Percentiles rank a stretch among this genome's conserved stretches.
Evolutionary conservation across 768 basidiomycete genomes (phyloP).

Genomic region (Phanerochaete sordida): DNA sequence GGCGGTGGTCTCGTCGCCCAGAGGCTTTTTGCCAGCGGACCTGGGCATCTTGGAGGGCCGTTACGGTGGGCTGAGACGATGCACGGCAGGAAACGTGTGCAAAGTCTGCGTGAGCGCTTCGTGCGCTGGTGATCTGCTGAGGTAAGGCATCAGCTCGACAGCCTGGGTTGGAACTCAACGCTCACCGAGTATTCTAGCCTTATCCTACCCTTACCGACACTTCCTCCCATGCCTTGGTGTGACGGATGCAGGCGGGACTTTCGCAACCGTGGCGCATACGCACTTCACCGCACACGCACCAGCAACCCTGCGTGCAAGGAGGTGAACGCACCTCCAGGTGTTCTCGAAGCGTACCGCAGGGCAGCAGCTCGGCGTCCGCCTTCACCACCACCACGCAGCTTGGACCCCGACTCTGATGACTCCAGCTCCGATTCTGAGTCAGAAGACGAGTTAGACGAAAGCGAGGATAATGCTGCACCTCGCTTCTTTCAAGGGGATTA

Average conservation of each 20-base stretch:
- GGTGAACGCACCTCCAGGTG: not conserved
- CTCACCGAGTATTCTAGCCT: too few species aligned
- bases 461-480: not conserved
- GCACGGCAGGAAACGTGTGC: not conserved
- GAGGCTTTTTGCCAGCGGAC: too few species aligned
- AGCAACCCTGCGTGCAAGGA: not conserved
- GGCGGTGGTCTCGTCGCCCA: too few species aligned
- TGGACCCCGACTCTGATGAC: not conserved
- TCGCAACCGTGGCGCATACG: not conserved
- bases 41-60: too few species aligned
- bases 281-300: not conserved
- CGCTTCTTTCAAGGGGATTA: slow-evolving; percentile 10
- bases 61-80: not conserved
- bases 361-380: too few species aligned
- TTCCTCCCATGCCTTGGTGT: not conserved
- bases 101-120: not conserved
- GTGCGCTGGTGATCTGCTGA: not conserved
- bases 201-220: too few species aligned
- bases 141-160: not conserved
- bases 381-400: too few species aligned
- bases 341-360: not conserved
- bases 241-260: not conserved
- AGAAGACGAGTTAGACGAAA: not conserved
- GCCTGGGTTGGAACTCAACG: not conserved
- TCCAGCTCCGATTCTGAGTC: not conserved